Conservation (phyloP, 2,329 filamentous ascomycete species). For the Pyrenophora teres region DNA sequence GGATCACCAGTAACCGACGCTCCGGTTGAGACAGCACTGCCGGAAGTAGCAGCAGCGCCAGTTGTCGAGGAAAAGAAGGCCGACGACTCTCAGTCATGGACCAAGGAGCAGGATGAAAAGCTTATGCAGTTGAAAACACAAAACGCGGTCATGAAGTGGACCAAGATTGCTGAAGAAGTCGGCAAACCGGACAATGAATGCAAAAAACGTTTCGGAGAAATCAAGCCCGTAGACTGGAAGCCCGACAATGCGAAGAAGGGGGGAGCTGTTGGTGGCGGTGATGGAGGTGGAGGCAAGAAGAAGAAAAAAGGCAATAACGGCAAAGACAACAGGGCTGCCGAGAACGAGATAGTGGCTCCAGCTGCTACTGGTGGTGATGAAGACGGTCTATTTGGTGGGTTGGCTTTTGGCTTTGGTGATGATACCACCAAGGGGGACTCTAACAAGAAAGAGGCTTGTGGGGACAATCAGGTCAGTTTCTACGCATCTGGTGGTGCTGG, state of each 20-base stretch:
- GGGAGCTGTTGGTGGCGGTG: slow-evolving; percentile 19
- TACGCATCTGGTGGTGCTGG: too few species aligned
- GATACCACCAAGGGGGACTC: neutral
- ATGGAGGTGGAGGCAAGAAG: slow-evolving; percentile 12
- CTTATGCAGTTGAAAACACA: slow-evolving; percentile 45
- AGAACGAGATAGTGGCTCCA: slow-evolving; percentile 6
- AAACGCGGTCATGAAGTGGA: slow-evolving; percentile 32
- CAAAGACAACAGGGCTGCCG: slow-evolving; percentile 17
- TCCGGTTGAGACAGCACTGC: neutral
- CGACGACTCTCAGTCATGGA: slow-evolving; percentile 28
- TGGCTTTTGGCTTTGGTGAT: neutral
- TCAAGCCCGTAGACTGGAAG: slow-evolving; percentile 39
- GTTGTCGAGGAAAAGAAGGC: neutral
- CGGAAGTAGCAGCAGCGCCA: neutral
- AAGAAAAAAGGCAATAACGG: slow-evolving; percentile 21
- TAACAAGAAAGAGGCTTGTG: neutral
- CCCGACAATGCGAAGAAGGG: slow-evolving; percentile 7
- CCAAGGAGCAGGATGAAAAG: slow-evolving; percentile 49
- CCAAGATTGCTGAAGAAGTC: slow-evolving; percentile 35
- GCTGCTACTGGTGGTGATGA: too few species aligned
- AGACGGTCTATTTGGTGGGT: too few species aligned
- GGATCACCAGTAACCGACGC: neutral
- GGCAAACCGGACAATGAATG: slow-evolving; percentile 27
- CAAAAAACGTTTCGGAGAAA: slow-evolving; percentile 40
- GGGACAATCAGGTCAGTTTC: neutral